These are phyloP conservation scores for Cocos nucifera DNA, from an alignment of 176 grass and related monocot genomes.

Conservation along the genomic window DNA sequence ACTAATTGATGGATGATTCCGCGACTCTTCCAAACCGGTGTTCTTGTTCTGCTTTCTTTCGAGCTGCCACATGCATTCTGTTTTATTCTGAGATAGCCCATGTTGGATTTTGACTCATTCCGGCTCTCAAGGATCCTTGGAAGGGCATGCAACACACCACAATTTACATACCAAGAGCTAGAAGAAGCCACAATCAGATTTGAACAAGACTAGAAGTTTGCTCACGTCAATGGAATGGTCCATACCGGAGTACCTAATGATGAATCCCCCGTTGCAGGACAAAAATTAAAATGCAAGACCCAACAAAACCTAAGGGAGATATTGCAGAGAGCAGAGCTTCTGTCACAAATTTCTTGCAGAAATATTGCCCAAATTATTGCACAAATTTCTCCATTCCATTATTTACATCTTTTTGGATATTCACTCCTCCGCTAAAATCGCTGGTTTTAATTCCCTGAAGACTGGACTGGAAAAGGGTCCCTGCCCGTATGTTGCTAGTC, in stretches of 20 bases:
- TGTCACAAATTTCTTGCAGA: conserved; percentile 46
- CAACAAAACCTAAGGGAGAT: conserved; percentile 36
- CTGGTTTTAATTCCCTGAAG: too few relatives aligned
- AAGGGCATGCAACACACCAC: conserved; percentile 37
- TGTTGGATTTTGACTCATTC: conserved; percentile 48
- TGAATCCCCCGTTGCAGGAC: conserved; percentile 60
- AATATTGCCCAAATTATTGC: conserved; percentile 60
- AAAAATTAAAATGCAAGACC: conserved; percentile 54
- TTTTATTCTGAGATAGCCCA: conserved; percentile 62
- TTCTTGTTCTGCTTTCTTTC: too few relatives aligned
- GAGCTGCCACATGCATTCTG: conserved; percentile 50
- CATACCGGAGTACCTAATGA: conserved; percentile 53
- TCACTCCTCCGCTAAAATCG: neutral
- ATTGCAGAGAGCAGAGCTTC: conserved; percentile 51
- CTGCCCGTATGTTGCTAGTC: conserved; percentile 18
- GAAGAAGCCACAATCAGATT: conserved; percentile 57
- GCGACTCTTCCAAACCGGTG: too few relatives aligned
- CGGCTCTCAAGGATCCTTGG: conserved; percentile 80
- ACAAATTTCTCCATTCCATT: conserved; percentile 32
- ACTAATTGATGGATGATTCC: too few relatives aligned
- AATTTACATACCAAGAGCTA: conserved; percentile 88
- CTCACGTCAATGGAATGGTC: conserved; percentile 31
- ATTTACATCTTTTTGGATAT: too few relatives aligned
- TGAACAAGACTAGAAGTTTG: conserved; percentile 35
- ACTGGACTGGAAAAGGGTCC: conserved; percentile 7